phyloP scores from a whole-genome alignment of 495 filamentous ascomycete genomes.

The Parachaetomium inaequale region DNA sequence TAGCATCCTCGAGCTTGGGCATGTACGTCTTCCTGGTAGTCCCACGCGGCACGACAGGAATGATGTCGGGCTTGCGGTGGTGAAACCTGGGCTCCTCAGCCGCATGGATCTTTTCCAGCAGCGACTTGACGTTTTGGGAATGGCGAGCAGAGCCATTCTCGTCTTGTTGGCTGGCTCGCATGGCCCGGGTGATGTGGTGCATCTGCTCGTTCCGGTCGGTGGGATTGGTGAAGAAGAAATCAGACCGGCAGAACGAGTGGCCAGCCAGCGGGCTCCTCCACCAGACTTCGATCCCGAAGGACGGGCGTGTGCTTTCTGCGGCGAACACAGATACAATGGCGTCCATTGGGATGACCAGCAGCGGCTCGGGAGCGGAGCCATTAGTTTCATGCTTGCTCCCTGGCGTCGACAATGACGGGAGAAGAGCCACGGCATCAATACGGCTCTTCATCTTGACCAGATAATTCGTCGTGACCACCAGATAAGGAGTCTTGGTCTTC shows the following conservation, averaged over 20 bases:
- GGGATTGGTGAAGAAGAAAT: conserved; percentile 68
- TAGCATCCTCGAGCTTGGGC: conserved; percentile 44
- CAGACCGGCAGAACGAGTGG: conserved; percentile 46
- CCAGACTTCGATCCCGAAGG: conserved; percentile 81
- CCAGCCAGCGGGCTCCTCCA: conserved; percentile 58
- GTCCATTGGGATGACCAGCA: conserved; percentile 56
- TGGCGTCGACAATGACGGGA: conserved; percentile 33
- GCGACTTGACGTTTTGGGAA: conserved; percentile 57
- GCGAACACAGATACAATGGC: conserved; percentile 75
- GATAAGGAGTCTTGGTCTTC: conserved; percentile 79
- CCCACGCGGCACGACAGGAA: conserved; percentile 74
- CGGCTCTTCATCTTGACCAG: conserved; percentile 76
- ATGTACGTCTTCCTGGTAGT: conserved; percentile 43
- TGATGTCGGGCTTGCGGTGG: conserved; percentile 69
- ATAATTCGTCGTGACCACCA: conserved; percentile 86
- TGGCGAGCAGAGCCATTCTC: conserved; percentile 51
- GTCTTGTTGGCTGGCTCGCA: conserved; percentile 38
- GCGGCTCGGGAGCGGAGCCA: conserved; percentile 26
- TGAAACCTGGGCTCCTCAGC: conserved; percentile 63
- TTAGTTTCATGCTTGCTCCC: conserved; percentile 13
- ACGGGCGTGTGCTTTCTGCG: conserved; percentile 73
- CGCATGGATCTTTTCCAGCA: conserved; percentile 65
- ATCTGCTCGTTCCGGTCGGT: conserved; percentile 75
- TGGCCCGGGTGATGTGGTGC: conserved; percentile 60
- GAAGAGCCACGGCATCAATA: conserved; percentile 52